Base-by-base conservation (phyloP, 495 filamentous ascomycete genomes). In the Neurospora sp. region DNA sequence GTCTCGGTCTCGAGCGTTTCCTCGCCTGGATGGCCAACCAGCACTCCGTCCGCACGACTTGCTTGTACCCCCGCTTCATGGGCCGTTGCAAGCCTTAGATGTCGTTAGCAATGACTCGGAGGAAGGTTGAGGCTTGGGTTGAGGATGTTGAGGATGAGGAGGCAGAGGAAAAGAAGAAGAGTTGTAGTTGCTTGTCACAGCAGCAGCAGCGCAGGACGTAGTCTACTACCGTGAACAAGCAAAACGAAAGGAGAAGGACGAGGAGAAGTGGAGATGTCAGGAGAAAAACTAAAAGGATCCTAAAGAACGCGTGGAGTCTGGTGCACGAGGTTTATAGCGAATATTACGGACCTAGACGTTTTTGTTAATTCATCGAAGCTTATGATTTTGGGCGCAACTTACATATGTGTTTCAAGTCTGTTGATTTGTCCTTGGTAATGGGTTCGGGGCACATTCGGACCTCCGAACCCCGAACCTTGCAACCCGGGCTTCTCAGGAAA, bases 11-110 rank as follows among this genome's bases (percentile, higher is more conserved):
- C 42, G 96, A 99, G 86, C 91, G 96, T 69, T 98, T 98, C 86
- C 84, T 99, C 37, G 96, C 96, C 41, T 99, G 96, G 96, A 84
- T 99, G 86, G 96, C 92, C 79, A 92, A 91, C 76, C 92, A 93
- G 79, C 92, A 94, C 82, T 97, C 94, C 18, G 94, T 99, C 41
- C 88, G 94, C 44, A 94, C 96, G 72, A 92, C 91, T 78, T 93
- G 89, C 77, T 83, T 99, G 81, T 99, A 98, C 78, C 95, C 96
- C 69, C 90, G 96, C 71, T 99, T 93, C 85, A 97, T 94, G 77
- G 93, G 93, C 71, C 90, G 96, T 74, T 98, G 96, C 87, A 96
- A 92, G 75, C 96, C 96, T 71, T 98, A 82, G 85, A 79, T 69
- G 62, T 16, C 18, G 37, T 42, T 16, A 14, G 69, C 0, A 20